Conservation (phyloP, 2,329 filamentous ascomycete species). For the Nemania sp. region DNA sequence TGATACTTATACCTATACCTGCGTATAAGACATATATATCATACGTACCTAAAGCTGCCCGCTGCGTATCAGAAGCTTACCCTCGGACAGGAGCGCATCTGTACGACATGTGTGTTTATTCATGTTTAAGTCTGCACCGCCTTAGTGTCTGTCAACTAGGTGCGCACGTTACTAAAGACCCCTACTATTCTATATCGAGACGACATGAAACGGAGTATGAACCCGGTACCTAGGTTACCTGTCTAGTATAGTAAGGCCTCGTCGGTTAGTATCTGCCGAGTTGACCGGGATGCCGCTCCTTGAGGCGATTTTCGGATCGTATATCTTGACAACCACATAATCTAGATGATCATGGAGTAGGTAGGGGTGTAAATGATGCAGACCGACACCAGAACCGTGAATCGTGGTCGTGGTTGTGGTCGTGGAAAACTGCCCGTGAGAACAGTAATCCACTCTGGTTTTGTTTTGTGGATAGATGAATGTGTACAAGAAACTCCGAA, state of each 20-base stretch:
- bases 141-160: neutral
- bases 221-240: neutral
- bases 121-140: neutral
- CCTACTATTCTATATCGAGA: conserved; percentile 17
- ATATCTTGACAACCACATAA: neutral
- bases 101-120: conserved; percentile 7
- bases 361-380: neutral
- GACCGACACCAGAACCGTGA: neutral
- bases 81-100: neutral
- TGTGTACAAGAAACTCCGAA: neutral
- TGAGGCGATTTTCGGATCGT: neutral
- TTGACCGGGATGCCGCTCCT: conserved; percentile 21
- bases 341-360: neutral
- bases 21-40: too few relatives aligned
- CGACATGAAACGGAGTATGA: conserved; percentile 9
- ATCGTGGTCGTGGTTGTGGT: neutral
- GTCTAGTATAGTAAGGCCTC: conserved; percentile 10
- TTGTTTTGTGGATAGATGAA: neutral
- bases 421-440: conserved; percentile 3
- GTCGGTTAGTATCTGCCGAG: conserved; percentile 1
- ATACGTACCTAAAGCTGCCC: neutral
- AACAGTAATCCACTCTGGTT: conserved; percentile 15
- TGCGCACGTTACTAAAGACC: neutral
- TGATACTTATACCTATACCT: neutral
- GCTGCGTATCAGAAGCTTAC: neutral